Percentiles rank a stretch among this genome's conserved stretches.
These are phyloP conservation scores for Ogataea saltuana DNA, from an alignment of 805 yeast genomes.

Conservation along the genomic window DNA sequence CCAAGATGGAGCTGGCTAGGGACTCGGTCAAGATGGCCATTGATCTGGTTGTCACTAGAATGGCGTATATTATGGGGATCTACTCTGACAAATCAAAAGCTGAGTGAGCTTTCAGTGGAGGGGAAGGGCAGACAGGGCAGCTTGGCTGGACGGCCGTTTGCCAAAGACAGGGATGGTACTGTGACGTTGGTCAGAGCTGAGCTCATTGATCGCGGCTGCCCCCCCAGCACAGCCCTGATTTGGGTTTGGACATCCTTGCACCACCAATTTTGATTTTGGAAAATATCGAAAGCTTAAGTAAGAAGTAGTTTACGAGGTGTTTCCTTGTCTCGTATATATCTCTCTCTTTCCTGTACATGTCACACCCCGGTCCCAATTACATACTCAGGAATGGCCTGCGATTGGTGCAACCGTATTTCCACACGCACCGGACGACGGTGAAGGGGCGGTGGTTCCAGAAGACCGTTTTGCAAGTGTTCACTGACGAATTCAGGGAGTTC, in stretches of 20 bases:
- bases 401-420: slow-evolving; percentile 43
- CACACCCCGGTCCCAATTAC: slow-evolving; percentile 20
- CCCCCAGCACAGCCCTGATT: no score
- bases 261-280: no score
- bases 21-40: slow-evolving; percentile 93
- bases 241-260: no score
- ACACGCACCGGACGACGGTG: slow-evolving; percentile 37
- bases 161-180: no score
- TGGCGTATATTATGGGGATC: slow-evolving; percentile 84
- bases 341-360: not conserved
- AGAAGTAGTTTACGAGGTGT: not conserved
- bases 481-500: slow-evolving; percentile 40
- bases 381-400: slow-evolving; percentile 38
- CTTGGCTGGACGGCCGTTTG: no score
- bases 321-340: no score
- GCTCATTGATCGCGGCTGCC: no score
- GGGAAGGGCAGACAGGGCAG: no score
- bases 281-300: no score
- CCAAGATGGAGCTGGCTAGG: slow-evolving; percentile 87
- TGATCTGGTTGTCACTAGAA: slow-evolving; percentile 84
- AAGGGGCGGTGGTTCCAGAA: slow-evolving; percentile 48
- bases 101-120: slow-evolving; percentile 5
- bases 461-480: slow-evolving; percentile 40
- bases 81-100: slow-evolving; percentile 41
- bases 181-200: no score